phyloP scores from a whole-genome alignment of 768 basidiomycete genomes.

The Lactarius evosmus region DNA sequence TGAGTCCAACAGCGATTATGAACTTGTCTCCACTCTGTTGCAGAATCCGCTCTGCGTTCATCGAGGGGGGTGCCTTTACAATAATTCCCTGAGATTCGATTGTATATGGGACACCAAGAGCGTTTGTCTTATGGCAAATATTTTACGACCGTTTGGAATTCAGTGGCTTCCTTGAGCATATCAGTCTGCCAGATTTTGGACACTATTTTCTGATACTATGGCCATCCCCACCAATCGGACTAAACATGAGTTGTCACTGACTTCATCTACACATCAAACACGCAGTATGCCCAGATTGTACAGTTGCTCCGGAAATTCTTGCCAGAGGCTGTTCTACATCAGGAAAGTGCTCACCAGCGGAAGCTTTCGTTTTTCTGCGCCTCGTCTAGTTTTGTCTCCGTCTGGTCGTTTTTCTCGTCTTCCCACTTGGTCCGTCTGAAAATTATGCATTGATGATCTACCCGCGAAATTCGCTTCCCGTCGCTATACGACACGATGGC shows the following conservation, averaged over 20 bases:
- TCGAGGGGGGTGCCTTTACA: no score
- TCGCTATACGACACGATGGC: background rate
- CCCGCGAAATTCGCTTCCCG: background rate
- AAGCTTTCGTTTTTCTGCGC: background rate
- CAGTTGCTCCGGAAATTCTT: background rate
- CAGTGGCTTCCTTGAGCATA: background rate
- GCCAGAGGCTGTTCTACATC: no score
- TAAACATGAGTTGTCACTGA: background rate
- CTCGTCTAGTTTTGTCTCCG: background rate
- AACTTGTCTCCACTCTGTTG: no score
- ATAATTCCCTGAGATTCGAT: background rate
- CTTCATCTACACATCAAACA: background rate
- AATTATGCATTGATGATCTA: constrained; percentile 2
- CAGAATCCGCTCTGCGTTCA: no score
- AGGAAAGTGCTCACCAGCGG: background rate
- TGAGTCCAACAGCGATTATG: no score
- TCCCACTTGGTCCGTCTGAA: background rate
- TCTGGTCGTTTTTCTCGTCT: background rate
- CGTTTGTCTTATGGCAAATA: no score
- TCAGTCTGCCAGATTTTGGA: background rate
- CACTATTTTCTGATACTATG: background rate
- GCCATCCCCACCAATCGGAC: background rate
- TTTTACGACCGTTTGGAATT: background rate
- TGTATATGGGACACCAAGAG: background rate
- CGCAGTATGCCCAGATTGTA: no score